A percentile compares a stretch with the other conserved stretches of the same genome.
Conservation (phyloP, 768 basidiomycete species). For the Suillus americanus region DNA sequence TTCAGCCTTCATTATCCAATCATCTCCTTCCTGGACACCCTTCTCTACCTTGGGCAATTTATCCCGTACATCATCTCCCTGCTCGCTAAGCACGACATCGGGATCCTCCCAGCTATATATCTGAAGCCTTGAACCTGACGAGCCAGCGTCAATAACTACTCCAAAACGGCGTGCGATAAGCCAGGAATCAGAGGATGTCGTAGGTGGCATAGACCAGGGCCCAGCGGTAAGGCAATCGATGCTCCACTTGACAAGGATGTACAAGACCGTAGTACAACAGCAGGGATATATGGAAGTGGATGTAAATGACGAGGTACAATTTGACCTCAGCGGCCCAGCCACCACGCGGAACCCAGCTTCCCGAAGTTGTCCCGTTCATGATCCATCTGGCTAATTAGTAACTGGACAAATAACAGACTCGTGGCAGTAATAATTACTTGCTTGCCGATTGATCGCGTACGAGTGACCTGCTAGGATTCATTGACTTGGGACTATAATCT, state of each 20-base stretch:
- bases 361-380: background rate
- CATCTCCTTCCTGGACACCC: constrained; percentile 75
- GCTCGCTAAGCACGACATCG: constrained; percentile 52
- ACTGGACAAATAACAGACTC: background rate
- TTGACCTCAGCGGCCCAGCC: background rate
- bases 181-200: constrained; percentile 71
- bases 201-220: constrained; percentile 65
- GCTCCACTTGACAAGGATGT: constrained; percentile 2
- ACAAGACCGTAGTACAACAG: background rate
- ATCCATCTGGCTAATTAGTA: background rate
- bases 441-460: background rate
- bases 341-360: background rate
- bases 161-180: constrained; percentile 81
- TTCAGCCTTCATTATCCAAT: constrained; percentile 90
- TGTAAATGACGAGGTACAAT: background rate
- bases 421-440: background rate
- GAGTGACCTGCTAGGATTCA: background rate
- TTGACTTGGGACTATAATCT: background rate
- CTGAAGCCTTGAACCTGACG: constrained; percentile 93
- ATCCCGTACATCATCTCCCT: constrained; percentile 47
- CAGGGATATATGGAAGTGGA: background rate
- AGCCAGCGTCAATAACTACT: constrained; percentile 97
- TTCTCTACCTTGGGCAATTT: constrained; percentile 87
- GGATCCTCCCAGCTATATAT: constrained; percentile 98
- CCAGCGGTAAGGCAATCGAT: constrained; percentile 1